A percentile compares a stretch with the other conserved stretches of the same genome.
Conservation (phyloP, 345 rosid genomes). For the Eutrema heterophyllum region DNA sequence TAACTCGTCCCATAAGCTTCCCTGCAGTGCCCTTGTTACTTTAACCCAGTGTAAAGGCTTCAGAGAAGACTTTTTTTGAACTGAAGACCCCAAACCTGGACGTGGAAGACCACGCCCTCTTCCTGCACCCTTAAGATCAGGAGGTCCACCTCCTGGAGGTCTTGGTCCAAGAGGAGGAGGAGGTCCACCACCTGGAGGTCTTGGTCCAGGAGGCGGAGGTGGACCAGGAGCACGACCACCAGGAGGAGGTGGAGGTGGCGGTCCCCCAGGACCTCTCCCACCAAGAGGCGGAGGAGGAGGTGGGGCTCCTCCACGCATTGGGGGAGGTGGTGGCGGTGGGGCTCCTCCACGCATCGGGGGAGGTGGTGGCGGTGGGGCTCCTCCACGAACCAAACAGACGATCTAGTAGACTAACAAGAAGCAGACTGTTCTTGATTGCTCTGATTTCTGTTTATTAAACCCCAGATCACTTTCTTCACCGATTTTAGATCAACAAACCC, state of each 20-base stretch:
- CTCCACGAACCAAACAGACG: slow-evolving; percentile 43
- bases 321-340: slow-evolving; percentile 47
- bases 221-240: slow-evolving; percentile 56
- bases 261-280: slow-evolving; percentile 36
- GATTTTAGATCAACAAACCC: background rate
- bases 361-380: slow-evolving; percentile 43
- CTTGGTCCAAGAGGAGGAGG: slow-evolving; percentile 85
- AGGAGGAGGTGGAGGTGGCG: slow-evolving; percentile 64
- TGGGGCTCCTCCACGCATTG: slow-evolving; percentile 37
- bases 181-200: slow-evolving; percentile 61
- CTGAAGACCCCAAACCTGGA: slow-evolving; percentile 37
- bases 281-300: slow-evolving; percentile 44
- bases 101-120: slow-evolving; percentile 77
- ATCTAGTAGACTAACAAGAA: slow-evolving; percentile 6
- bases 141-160: slow-evolving; percentile 62
- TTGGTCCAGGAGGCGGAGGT: slow-evolving; percentile 64
- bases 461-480: slow-evolving; percentile 1
- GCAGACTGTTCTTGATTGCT: slow-evolving; percentile 6
- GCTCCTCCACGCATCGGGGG: slow-evolving; percentile 33
- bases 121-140: slow-evolving; percentile 49
- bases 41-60: slow-evolving; percentile 97
- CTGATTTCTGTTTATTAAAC: background rate
- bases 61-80: slow-evolving; percentile 53
- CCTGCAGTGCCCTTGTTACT: slow-evolving; percentile 83
- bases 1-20: slow-evolving; percentile 97